phyloP scores from a whole-genome alignment of 768 basidiomycete genomes.

The Rhizopogon rudus region DNA sequence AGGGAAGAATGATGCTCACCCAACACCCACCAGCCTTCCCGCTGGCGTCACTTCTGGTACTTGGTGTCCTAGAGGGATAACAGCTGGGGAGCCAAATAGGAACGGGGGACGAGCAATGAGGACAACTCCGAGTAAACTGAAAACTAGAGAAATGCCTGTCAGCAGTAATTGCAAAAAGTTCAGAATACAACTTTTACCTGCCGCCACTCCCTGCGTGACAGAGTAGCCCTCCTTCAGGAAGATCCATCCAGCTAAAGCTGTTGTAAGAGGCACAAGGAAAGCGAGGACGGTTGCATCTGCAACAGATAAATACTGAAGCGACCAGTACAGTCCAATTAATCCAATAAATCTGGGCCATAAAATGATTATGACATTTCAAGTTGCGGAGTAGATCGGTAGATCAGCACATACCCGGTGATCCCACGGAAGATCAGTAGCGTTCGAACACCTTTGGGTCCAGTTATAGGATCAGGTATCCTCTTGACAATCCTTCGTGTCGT shows the following conservation, averaged over 20 bases:
- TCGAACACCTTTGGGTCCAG: slow-evolving; percentile 69
- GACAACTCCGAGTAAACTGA: slow-evolving; percentile 71
- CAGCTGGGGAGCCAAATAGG: slow-evolving; percentile 49
- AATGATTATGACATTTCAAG: background rate
- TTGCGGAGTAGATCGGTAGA: background rate
- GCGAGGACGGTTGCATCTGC: slow-evolving; percentile 75
- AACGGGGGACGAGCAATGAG: slow-evolving; percentile 76
- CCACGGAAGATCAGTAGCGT: slow-evolving; percentile 53
- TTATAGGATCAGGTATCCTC: slow-evolving; percentile 49
- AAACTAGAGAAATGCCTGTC: slow-evolving; percentile 30
- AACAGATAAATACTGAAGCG: slow-evolving; percentile 68
- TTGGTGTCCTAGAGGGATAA: background rate
- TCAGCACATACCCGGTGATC: slow-evolving; percentile 47
- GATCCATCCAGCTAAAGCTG: slow-evolving; percentile 56
- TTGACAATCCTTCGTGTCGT: slow-evolving; percentile 27
- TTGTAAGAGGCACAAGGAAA: slow-evolving; percentile 67
- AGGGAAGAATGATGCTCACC: slow-evolving; percentile 25
- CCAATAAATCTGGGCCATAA: slow-evolving; percentile 60
- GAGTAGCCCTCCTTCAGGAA: slow-evolving; percentile 61
- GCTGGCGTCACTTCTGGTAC: slow-evolving; percentile 15
- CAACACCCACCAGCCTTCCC: slow-evolving; percentile 55
- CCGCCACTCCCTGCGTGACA: slow-evolving; percentile 50
- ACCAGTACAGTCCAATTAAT: slow-evolving; percentile 63
- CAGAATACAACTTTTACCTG: slow-evolving; percentile 26
- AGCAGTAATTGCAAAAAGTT: background rate